Evolutionary conservation across 495 filamentous ascomycete genomes (phyloP), one percentile per base, ranked within the genome.

Genomic region (Podospora fimiseda): DNA sequence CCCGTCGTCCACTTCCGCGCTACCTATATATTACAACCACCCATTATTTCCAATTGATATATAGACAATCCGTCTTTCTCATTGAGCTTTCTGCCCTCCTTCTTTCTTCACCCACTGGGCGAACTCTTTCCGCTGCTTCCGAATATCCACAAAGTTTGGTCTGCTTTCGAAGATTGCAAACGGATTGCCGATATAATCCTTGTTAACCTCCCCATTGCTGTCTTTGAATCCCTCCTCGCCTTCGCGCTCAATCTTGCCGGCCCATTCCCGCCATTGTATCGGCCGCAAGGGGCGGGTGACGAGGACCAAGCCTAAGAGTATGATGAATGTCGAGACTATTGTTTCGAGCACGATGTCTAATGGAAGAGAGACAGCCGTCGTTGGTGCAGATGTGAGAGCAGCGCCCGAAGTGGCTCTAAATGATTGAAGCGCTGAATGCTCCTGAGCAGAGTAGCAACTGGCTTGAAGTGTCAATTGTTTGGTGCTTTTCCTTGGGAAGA

Each of bases 401-500:
- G 78, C 67, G 48, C 74, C 55, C 27, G 79, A 71, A 40, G 78
- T 66, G 48, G 77, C 70, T 49, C 69, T 69, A 58, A 75, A 79
- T 42, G 83, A 80, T 60, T 80, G 80, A 47, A 90, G 77, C 13
- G 83, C 74, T 38, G 87, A 84, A 66, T 91, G 85, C 69, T 94
- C 89, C 58, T 90, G 84, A 38, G 89, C 87, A 48, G 89, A 94
- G 70, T 91, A 94, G 66, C 85, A 88, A 45, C 88, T 92, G 53
- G 13, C 30, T 22, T 53, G 24, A 44, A 37, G 20, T 37, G 52
- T 52, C 38, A 39, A 50, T 11, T 36, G 43, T 15, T 14, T n/a
- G n/a, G 3, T 45, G 22, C 1, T 43, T 21, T 43, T 57, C 11
- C 37, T 46, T 48, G 27, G 8, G 9, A 36, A 22, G 44, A 47